A percentile compares a stretch with the other conserved stretches of the same genome.
Conservation (phyloP, 78 protist genomes). For the Dictyostelium capitatum region DNA sequence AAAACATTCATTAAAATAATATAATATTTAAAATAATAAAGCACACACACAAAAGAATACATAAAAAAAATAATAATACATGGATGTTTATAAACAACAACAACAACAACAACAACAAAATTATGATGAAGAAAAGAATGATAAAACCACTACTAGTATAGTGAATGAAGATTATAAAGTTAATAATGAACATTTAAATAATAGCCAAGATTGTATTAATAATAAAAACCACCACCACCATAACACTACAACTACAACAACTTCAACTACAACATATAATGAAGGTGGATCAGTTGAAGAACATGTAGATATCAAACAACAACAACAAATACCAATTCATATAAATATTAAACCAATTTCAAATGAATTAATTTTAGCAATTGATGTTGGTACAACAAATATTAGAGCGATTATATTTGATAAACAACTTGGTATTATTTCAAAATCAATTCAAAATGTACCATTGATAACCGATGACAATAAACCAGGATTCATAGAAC, state of each 20-base stretch:
- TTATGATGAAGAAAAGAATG: too few species aligned
- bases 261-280: neutral
- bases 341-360: neutral
- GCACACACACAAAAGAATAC: too few species aligned
- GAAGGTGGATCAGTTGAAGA: neutral
- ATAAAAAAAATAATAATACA: too few species aligned
- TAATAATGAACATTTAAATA: neutral
- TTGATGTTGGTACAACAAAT: constrained; percentile 80
- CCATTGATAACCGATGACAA: constrained; percentile 65
- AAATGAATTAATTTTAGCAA: constrained; percentile 34
- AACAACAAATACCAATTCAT: neutral
- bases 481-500: constrained; percentile 73
- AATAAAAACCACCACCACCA: neutral
- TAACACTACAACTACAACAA: constrained; percentile 12
- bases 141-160: too few species aligned
- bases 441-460: constrained; percentile 36
- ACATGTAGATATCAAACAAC: neutral
- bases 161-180: too few species aligned
- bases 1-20: too few species aligned
- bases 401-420: constrained; percentile 69
- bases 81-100: too few species aligned
- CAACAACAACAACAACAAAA: too few species aligned
- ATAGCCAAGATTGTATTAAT: neutral
- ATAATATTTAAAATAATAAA: too few species aligned
- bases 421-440: constrained; percentile 14